A percentile compares a stretch with the other conserved stretches of the same genome.
These are phyloP conservation scores for Yamadazyma sp. DNA, from an alignment of 805 yeast species.

Conservation along the genomic window DNA sequence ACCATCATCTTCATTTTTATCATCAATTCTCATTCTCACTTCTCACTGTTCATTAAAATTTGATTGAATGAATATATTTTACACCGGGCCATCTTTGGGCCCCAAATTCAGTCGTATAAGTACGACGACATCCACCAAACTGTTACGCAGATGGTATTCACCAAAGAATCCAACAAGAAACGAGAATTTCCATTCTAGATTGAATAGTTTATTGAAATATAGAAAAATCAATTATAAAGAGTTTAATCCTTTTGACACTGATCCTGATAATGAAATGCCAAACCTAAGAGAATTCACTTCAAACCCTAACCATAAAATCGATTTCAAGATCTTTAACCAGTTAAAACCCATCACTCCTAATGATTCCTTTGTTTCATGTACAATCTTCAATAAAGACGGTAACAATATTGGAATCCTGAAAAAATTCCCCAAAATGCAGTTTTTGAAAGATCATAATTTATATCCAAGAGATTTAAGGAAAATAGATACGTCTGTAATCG, in stretches of 20 bases:
- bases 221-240: not conserved
- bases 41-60: too few relatives aligned
- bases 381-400: slow-evolving; percentile 72
- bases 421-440: slow-evolving; percentile 68
- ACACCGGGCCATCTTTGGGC: too few relatives aligned
- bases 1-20: too few relatives aligned
- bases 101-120: too few relatives aligned
- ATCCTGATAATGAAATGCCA: slow-evolving; percentile 10
- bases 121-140: too few relatives aligned
- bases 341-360: slow-evolving; percentile 46
- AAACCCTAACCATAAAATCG: slow-evolving; percentile 11
- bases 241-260: slow-evolving; percentile 11
- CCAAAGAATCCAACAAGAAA: too few relatives aligned
- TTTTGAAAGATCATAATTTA: slow-evolving; percentile 65
- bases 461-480: slow-evolving; percentile 87
- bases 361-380: slow-evolving; percentile 65
- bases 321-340: slow-evolving; percentile 11
- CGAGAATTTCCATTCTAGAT: not conserved
- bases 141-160: too few relatives aligned
- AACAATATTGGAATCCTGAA: slow-evolving; percentile 65
- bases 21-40: too few relatives aligned
- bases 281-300: slow-evolving; percentile 15
- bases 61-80: too few relatives aligned
- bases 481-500: slow-evolving; percentile 69
- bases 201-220: not conserved